Base-by-base conservation (phyloP, 371 early-diverging fungal genomes). In the Lichtheimia hyalospora region DNA sequence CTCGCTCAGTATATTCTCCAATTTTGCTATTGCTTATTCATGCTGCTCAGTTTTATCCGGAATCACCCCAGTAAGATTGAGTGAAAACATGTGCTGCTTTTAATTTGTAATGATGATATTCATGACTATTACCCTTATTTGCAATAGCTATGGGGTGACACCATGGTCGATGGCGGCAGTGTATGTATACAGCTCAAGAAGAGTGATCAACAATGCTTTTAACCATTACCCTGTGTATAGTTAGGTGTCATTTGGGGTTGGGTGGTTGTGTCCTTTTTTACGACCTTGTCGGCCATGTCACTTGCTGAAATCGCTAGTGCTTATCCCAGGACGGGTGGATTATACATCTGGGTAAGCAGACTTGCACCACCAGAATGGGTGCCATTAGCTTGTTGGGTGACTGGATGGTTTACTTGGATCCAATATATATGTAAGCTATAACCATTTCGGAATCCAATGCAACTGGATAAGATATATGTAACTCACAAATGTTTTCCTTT, bases 271-370 rank as follows among this genome's bases (percentile, higher is more conserved):
- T 66, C 71, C 18, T 57, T 71, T 48, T 83, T 87, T 56, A 84
- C 86, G 6, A 78, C 84, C 69, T 63, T 81, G 15, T 81, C 89
- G 27, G 89, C 85, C 25, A 67, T 86, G 50, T 79, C 84, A 1
- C 71, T 90, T 73, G 91, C 89, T 20, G 91, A 91, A 70, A 91
- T 91, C 57, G 88, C 88, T 67, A 80, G 81, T 53, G 83, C 89
- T 12, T 89, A 77, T 69, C 89, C 89, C n/a, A 88, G 87, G 20
- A 82, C 87, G 6, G 89, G 90, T 50, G 86, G 84, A 42, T 70
- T 90, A 14, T 90, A 90, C 71, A 87, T 84, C 67, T 89, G 86
- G 85, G 80, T 85, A 13, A 71, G 72, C 5, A 63, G 72, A n/a
- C 69, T 85, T 23, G 82, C 83, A 2, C 74, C 79, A 15, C 66